Evolutionary conservation across 1,139 yeast genomes (phyloP).

Genomic region (Hemisphaericaspora subhashii): DNA sequence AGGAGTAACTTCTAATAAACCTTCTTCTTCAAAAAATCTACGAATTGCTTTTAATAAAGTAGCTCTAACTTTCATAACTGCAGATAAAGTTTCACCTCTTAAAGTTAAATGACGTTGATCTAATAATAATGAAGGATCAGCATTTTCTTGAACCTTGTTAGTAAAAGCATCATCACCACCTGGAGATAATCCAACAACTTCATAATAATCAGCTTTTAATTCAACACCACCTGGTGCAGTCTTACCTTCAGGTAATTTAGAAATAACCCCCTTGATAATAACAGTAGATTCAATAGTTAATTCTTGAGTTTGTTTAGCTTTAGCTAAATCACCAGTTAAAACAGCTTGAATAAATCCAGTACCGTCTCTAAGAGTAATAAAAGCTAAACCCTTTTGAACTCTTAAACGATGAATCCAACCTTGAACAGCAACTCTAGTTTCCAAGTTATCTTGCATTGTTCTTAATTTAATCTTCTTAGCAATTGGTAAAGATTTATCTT

Average conservation of each 20-base stretch:
- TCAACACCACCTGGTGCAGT: slow-evolving; percentile 98
- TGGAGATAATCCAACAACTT: slow-evolving; percentile 90
- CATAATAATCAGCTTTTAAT: slow-evolving; percentile 84
- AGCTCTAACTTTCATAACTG: slow-evolving; percentile 97
- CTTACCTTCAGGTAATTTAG: slow-evolving; percentile 91
- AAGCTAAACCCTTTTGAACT: slow-evolving; percentile 87
- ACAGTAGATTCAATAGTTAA: slow-evolving; percentile 89
- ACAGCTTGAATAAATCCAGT: slow-evolving; percentile 88
- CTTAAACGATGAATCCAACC: slow-evolving; percentile 99
- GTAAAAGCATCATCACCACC: slow-evolving; percentile 94
- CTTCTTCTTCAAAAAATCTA: slow-evolving; percentile 73
- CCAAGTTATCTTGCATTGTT: slow-evolving; percentile 51
- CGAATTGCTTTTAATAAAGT: slow-evolving; percentile 71
- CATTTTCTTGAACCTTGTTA: slow-evolving; percentile 89
- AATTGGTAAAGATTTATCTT: slow-evolving; percentile 69
- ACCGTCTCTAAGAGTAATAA: slow-evolving; percentile 93
- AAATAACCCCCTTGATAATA: slow-evolving; percentile 73
- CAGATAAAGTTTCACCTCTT: slow-evolving; percentile 91
- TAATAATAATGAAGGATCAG: slow-evolving; percentile 88
- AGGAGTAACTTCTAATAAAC: slow-evolving; percentile 88
- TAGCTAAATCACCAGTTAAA: slow-evolving; percentile 86
- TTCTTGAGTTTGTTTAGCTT: slow-evolving; percentile 79
- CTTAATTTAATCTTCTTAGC: slow-evolving; percentile 71
- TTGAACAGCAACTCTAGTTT: slow-evolving; percentile 67
- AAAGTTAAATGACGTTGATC: slow-evolving; percentile 94